Base-by-base conservation (phyloP, 2,329 filamentous ascomycete species). In the Xylariaceae sp. region DNA sequence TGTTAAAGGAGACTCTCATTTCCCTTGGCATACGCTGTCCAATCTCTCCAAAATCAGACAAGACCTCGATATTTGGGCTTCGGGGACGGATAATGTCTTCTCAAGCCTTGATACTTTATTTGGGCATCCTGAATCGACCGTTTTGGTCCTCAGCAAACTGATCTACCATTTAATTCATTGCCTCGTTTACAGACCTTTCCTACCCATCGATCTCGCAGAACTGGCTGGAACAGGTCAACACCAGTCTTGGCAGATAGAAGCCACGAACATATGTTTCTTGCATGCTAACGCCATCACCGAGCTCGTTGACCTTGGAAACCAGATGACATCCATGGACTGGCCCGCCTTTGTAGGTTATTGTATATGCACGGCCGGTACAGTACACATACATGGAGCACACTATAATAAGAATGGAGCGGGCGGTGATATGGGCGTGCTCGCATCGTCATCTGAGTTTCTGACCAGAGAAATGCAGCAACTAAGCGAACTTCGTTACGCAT, bases 231-330 rank as follows among this genome's bases (percentile, higher is more conserved):
- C 84, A 0, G 89, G 89, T 1, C 91, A 96, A 67, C 90, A 96
- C 64, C 91, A 96, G 70, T 93, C 90, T 23, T 96, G 91, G 91
- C 91, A 96, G 70, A 93, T 96, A 46, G 90, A 96, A 70, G 90
- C 91, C 0, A 96, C 91, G 0, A 93, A 95, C 66, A 81, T 93
- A 69, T 96, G 91, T 72, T 95, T 86, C 70, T 77, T 93, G 18
- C 91, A 96, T 63, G 91, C 91, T 5, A 96, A 96, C 67, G 90
- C 91, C 4, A 93, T 96, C 49, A 87, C 90, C 1, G 91, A 96
- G 67, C 76, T 96, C 2, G 87, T 92, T 3, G 89, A 93, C 68
- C 82, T 93, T 16, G 90, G 90, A 1, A 88, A 88, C 60, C 88
- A 89, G 62, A 86, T 87, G 1, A 83, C 85, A 1, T 83, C 88